Conservation (phyloP, 2,329 filamentous ascomycete species). For the Zymoseptoria ardabiliae region DNA sequence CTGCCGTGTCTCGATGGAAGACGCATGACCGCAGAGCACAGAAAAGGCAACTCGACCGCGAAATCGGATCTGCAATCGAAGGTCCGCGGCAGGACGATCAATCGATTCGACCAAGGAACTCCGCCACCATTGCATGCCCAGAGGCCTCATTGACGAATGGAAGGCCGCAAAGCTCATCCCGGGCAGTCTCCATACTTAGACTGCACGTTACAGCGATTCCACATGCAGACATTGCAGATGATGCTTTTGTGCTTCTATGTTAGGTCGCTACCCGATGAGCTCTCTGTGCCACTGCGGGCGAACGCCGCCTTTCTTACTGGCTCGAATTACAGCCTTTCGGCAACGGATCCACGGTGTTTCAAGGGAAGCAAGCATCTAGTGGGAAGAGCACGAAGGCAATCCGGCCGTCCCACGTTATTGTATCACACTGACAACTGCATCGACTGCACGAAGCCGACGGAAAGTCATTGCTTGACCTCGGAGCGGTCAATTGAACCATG, state of each 20-base stretch:
- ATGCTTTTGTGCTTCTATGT: not conserved
- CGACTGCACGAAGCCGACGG: not conserved
- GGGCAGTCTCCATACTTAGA: not conserved
- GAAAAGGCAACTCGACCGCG: not conserved
- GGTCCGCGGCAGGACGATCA: not conserved
- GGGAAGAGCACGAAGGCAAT: not conserved
- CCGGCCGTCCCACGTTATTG: not conserved
- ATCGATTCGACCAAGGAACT: not conserved
- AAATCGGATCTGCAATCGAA: not conserved
- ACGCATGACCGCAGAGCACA: not conserved
- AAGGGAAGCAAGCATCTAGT: not conserved
- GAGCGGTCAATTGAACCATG: not conserved
- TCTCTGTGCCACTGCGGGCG: not conserved
- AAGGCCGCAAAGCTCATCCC: not conserved
- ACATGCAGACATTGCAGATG: not conserved
- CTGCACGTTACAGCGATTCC: not conserved
- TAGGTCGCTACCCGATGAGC: not conserved
- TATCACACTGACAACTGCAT: not conserved
- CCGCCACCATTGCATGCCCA: constrained; percentile 1
- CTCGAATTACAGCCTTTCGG: too few relatives aligned
- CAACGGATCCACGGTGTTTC: not conserved
- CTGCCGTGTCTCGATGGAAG: not conserved
- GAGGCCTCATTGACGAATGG: not conserved
- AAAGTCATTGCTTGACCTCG: not conserved
- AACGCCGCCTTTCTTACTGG: not conserved